Evolutionary conservation across 2,329 filamentous ascomycete species (phyloP), one percentile per base, ranked within the genome.

Genomic region (Furcasterigmium sp.): DNA sequence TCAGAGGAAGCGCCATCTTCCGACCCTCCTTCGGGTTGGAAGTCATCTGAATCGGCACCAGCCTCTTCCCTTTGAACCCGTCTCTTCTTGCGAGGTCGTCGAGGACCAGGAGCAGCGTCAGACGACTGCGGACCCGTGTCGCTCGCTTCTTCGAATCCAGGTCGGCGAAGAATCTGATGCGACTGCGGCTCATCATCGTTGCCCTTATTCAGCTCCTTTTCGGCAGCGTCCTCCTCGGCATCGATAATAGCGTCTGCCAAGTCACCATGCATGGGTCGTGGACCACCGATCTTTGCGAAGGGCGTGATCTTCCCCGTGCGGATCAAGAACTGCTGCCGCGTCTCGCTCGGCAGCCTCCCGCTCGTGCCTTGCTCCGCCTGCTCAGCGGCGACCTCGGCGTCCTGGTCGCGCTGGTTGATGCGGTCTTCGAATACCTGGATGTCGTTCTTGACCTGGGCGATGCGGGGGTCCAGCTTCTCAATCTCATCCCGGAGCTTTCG

Each of bases 271-370:
- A 82, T 73, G 4, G 73, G 73, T 2, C 82, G 68, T n/a, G 78
- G 73, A 13, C 79, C 75, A 20, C 81, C 81, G 53, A 95, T 78
- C 50, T 84, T 87, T 8, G 90, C 87, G 57, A 98, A 98, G 0
- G 93, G 93, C 0, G 93, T 98, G 53, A 98, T 97, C 66, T 97
- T 97, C 48, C 93, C 93, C 0, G 91, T 98, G 21, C 93, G 82
- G 39, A 98, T 93, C 37, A 98, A 76, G 59, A 87, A 98, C 37
- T 95, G 91, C 40, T 91, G 80, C 47, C 88, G 82, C 19, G 79
- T 89, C 67, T 97, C 93, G 47, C 87, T 87, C 2, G 87, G 82
- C 44, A 91, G 65, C 42, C 79, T 80, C 46, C 75, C 73, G 41
- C 76, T 80, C 21, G 75, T 76, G 13, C 59, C 56, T 25, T 69